Evolutionary conservation across 306 rosid genomes (phyloP).

Genomic region (Crotalaria pallida): DNA sequence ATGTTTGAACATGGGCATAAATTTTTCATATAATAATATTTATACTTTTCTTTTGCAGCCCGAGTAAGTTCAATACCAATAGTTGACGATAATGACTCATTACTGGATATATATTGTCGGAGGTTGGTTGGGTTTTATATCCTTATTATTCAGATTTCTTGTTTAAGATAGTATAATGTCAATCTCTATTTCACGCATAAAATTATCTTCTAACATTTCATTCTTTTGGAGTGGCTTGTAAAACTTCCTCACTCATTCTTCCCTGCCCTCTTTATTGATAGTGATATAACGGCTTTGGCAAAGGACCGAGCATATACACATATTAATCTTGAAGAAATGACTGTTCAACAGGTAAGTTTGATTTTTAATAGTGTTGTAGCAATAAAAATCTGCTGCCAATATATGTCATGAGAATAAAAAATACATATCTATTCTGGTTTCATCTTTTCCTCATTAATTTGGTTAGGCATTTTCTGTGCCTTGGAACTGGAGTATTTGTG

Average conservation of each 20-base stretch:
- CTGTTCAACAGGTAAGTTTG: conserved; percentile 72
- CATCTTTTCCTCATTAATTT: neutral
- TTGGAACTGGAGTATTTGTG: conserved; percentile 1
- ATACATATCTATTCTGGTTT: neutral
- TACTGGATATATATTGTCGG: conserved; percentile 93
- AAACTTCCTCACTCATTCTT: conserved; percentile 19
- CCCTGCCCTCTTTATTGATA: conserved; percentile 27
- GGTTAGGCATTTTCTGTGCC: conserved; percentile 6
- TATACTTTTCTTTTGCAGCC: conserved; percentile 51
- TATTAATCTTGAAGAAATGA: conserved; percentile 87
- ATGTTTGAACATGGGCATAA: neutral
- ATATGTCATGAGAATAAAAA: neutral
- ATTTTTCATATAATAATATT: conserved; percentile 3
- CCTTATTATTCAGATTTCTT: neutral
- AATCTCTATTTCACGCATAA: conserved; percentile 13
- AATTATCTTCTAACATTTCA: neutral
- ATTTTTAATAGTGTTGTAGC: neutral
- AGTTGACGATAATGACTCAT: conserved; percentile 85
- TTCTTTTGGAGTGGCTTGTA: conserved; percentile 5
- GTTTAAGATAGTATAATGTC: neutral
- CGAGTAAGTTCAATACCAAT: conserved; percentile 88
- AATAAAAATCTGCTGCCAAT: neutral
- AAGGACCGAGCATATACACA: conserved; percentile 87
- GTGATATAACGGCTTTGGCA: conserved; percentile 97
- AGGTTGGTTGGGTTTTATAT: conserved; percentile 54